Percentiles rank a stretch among this genome's conserved stretches.
Evolutionary conservation across 176 grass and related monocot species (phyloP).

Genomic region (Hsuehochloa calcarea): DNA sequence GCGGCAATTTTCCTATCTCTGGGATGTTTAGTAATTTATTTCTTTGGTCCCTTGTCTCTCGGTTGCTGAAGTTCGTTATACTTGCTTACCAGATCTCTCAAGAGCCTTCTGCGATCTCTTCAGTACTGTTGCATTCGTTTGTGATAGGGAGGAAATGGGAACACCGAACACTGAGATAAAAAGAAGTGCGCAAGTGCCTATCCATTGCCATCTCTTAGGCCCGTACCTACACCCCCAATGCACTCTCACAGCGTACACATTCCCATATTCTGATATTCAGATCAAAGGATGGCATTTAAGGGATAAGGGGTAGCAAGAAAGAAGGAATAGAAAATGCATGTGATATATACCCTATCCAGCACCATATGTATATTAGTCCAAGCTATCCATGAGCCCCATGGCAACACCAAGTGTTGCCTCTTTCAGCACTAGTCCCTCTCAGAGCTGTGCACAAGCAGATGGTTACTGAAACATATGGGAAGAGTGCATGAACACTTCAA

Average conservation of each 20-base stretch:
- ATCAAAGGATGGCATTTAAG: not conserved
- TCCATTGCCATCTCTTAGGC: constrained; percentile 28
- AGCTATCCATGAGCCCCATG: not conserved
- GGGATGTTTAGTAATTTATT: not conserved
- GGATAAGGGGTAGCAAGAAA: not conserved
- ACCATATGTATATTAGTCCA: not conserved
- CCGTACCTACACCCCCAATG: not conserved
- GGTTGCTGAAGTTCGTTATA: not conserved
- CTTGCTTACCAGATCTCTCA: too few species aligned
- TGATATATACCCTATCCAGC: not conserved
- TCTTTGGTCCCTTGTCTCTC: not conserved
- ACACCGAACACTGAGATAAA: not conserved
- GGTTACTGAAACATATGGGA: constrained; percentile 10
- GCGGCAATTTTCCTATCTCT: not conserved
- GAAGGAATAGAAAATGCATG: not conserved
- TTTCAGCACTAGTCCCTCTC: constrained; percentile 24
- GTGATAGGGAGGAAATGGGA: not conserved
- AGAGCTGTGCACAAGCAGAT: constrained; percentile 23
- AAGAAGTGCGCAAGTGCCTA: not conserved
- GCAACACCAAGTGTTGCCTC: not conserved
- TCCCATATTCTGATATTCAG: not conserved
- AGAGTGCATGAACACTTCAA: constrained; percentile 9
- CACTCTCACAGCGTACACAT: too few species aligned
- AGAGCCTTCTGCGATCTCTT: not conserved
- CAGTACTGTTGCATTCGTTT: constrained; percentile 10